A percentile compares a stretch with the other conserved stretches of the same genome.
Evolutionary conservation across 139 green algal species (phyloP).

Genomic region (Chlamydomonas incerta): DNA sequence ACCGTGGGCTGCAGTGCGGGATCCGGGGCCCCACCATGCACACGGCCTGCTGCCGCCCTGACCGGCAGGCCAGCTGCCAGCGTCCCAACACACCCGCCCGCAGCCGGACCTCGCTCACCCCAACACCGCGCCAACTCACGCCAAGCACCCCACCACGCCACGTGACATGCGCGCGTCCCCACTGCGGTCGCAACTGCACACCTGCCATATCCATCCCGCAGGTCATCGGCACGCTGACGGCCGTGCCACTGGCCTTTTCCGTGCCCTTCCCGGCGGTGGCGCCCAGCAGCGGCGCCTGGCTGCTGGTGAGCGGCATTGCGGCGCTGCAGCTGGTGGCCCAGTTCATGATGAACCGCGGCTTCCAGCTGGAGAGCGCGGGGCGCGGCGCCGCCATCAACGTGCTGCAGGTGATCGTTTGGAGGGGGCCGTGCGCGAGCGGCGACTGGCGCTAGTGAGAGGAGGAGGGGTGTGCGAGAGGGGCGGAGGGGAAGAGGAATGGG

Average conservation of each 20-base stretch:
- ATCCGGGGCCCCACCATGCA: background rate
- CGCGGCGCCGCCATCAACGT: background rate
- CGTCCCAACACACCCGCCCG: too few species aligned
- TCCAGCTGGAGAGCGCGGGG: background rate
- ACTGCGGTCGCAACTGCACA: too few species aligned
- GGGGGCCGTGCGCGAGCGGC: background rate
- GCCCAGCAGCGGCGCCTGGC: background rate
- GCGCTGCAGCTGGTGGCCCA: background rate
- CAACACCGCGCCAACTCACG: too few species aligned
- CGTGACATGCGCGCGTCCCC: too few species aligned
- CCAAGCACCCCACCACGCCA: too few species aligned
- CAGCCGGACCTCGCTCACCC: too few species aligned
- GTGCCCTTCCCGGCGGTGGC: background rate
- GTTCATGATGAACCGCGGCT: background rate
- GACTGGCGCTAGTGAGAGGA: background rate
- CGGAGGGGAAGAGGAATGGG: too few species aligned
- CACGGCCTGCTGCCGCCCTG: background rate
- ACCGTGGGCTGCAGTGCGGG: background rate
- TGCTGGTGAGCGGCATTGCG: background rate
- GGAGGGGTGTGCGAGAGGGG: too few species aligned
- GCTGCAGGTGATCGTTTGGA: background rate
- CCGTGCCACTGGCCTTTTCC: background rate
- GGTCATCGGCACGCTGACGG: background rate
- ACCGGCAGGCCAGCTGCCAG: background rate
- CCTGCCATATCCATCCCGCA: too few species aligned